Percentiles rank a stretch among this genome's conserved stretches.
Conservation (phyloP, 2,329 filamentous ascomycete genomes). For the Lachnellula willkommii region DNA sequence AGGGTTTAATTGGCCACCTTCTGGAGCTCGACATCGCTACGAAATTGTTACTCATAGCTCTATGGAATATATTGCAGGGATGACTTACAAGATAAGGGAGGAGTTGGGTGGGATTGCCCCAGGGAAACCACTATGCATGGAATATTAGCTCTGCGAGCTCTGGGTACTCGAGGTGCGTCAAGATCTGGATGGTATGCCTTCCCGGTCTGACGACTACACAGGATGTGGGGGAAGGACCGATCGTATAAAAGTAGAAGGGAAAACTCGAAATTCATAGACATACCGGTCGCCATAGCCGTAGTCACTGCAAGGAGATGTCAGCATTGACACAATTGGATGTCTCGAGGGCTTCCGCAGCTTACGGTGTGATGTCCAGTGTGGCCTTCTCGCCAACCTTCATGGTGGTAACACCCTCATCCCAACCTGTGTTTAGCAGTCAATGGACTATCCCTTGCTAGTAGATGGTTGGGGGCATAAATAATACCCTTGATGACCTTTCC, state of each 20-base stretch:
- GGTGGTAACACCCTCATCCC: conserved; percentile 76
- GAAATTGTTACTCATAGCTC: conserved; percentile 12
- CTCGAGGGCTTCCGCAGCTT: conserved; percentile 30
- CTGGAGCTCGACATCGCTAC: conserved; percentile 65
- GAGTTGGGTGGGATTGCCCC: conserved; percentile 69
- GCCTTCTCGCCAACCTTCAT: conserved; percentile 93
- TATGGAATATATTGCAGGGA: conserved; percentile 2
- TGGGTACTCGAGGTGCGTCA: neutral
- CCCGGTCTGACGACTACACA: neutral
- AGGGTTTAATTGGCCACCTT: conserved; percentile 44
- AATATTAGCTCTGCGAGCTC: neutral
- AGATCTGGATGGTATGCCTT: neutral
- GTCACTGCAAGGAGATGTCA: conserved; percentile 42
- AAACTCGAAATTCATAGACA: conserved; percentile 24
- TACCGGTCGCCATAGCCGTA: conserved; percentile 60
- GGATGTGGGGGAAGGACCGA: neutral
- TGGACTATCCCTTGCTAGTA: conserved; percentile 3
- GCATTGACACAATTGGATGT: conserved; percentile 2
- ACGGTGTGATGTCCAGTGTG: conserved; percentile 75
- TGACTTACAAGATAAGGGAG: conserved; percentile 76
- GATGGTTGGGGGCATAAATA: conserved; percentile 14
- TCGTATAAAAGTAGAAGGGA: neutral
- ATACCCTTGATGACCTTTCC: conserved; percentile 83
- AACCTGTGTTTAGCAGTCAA: conserved; percentile 47
- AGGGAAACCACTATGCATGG: conserved; percentile 62